These are phyloP conservation scores for Papiliotrema terrestris DNA, from an alignment of 1,284 basidiomycete species.

Conservation along the genomic window DNA sequence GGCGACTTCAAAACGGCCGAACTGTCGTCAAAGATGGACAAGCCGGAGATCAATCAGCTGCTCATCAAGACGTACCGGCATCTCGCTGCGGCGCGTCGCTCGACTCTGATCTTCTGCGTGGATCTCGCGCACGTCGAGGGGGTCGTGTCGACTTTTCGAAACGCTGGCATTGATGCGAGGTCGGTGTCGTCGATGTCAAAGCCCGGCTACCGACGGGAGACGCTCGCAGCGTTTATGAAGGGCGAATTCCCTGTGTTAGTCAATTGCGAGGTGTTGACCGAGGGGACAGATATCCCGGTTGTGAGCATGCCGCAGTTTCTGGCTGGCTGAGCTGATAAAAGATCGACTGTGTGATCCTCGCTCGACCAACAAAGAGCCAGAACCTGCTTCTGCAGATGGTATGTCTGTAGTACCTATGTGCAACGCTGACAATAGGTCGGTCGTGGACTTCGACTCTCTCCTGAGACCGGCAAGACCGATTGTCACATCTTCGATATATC, in stretches of 20 bases:
- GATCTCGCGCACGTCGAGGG: slow-evolving; percentile 77
- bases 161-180: slow-evolving; percentile 79
- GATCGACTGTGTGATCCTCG: slow-evolving; percentile 86
- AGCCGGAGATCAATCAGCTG: slow-evolving; percentile 66
- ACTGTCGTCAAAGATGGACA: slow-evolving; percentile 76
- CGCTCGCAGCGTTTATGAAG: slow-evolving; percentile 66
- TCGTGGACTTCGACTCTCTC: slow-evolving; percentile 82
- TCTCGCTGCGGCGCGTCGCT: slow-evolving; percentile 67
- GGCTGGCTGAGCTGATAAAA: slow-evolving; percentile 4
- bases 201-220: slow-evolving; percentile 59
- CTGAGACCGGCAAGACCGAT: slow-evolving; percentile 73
- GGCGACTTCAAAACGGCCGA: slow-evolving; percentile 77
- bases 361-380: slow-evolving; percentile 77
- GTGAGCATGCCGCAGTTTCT: slow-evolving; percentile 16
- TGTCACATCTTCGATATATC: slow-evolving; percentile 92
- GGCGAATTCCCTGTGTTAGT: slow-evolving; percentile 80
- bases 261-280: slow-evolving; percentile 90
- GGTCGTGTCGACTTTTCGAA: slow-evolving; percentile 69
- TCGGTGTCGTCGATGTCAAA: slow-evolving; percentile 73
- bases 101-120: slow-evolving; percentile 88
- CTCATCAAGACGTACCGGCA: slow-evolving; percentile 78
- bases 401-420: slow-evolving; percentile 12
- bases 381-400: slow-evolving; percentile 95
- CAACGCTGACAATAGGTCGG: slow-evolving; percentile 49
- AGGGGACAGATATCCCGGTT: slow-evolving; percentile 85